Conservation (phyloP, 2,329 filamentous ascomycete species). For the Trichothecium sympodiale region DNA sequence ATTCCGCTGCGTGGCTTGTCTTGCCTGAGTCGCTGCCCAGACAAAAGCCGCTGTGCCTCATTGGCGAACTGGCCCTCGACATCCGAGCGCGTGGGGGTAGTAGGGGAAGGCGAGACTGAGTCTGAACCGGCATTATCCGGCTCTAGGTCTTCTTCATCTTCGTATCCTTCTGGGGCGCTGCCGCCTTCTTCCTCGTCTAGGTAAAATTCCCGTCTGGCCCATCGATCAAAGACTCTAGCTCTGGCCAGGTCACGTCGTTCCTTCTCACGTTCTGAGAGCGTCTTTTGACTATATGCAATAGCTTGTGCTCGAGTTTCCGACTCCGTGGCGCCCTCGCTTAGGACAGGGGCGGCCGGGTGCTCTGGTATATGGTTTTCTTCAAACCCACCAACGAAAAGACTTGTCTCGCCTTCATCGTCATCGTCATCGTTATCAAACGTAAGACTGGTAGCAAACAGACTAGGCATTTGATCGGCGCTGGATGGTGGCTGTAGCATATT, state of each 20-base stretch:
- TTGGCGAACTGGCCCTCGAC: too few relatives aligned
- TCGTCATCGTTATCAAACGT: slow-evolving; percentile 16
- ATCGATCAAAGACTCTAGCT: slow-evolving; percentile 54
- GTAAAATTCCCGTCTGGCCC: slow-evolving; percentile 70
- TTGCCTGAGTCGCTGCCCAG: too few relatives aligned
- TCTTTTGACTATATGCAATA: slow-evolving; percentile 21
- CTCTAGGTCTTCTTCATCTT: slow-evolving; percentile 44
- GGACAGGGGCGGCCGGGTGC: background rate
- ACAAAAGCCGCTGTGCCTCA: too few relatives aligned
- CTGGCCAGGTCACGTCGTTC: slow-evolving; percentile 33
- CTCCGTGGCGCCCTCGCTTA: slow-evolving; percentile 16
- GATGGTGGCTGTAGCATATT: slow-evolving; percentile 34
- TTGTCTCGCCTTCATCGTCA: slow-evolving; percentile 5
- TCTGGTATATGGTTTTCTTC: background rate
- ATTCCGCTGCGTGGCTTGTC: too few relatives aligned
- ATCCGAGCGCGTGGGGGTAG: too few relatives aligned
- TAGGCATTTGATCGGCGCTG: slow-evolving; percentile 29
- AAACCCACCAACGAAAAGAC: background rate
- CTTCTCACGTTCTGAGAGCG: slow-evolving; percentile 26
- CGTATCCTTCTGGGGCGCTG: slow-evolving; percentile 51
- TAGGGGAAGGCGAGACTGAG: too few relatives aligned
- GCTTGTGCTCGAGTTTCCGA: slow-evolving; percentile 30
- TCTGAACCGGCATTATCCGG: too few relatives aligned
- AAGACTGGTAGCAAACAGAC: slow-evolving; percentile 22
- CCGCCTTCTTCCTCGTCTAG: slow-evolving; percentile 76